Evolutionary conservation across 2,329 filamentous ascomycete genomes (phyloP).

Genomic region (Septoria linicola): DNA sequence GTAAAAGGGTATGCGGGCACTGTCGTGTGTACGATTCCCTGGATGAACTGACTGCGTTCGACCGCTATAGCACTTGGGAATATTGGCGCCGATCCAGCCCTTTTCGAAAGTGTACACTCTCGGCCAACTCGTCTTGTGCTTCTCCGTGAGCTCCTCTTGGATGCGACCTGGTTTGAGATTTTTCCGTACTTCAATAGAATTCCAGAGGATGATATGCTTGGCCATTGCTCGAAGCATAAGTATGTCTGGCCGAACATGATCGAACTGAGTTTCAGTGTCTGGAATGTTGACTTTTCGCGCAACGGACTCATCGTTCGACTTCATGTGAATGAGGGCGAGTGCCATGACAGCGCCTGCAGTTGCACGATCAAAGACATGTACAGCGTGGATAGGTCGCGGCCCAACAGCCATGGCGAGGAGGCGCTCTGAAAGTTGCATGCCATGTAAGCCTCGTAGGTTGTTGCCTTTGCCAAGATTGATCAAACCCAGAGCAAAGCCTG

Average conservation of each 20-base stretch:
- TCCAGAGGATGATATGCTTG: constrained; percentile 91
- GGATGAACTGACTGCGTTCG: constrained; percentile 23
- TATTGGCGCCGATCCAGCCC: constrained; percentile 69
- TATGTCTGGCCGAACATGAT: constrained; percentile 91
- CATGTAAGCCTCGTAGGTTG: constrained; percentile 82
- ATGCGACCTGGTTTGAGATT: neutral
- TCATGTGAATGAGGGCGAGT: constrained; percentile 92
- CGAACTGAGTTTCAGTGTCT: constrained; percentile 84
- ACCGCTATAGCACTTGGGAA: constrained; percentile 68
- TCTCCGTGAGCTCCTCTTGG: neutral
- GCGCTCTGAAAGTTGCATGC: constrained; percentile 90
- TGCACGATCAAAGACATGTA: constrained; percentile 89
- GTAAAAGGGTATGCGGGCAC: constrained; percentile 85
- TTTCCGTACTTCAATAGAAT: constrained; percentile 63
- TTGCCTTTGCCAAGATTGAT: constrained; percentile 93
- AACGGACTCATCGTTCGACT: constrained; percentile 82
- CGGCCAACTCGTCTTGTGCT: neutral
- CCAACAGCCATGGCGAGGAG: constrained; percentile 81
- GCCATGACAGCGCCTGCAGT: constrained; percentile 92
- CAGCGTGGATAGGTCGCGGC: constrained; percentile 85
- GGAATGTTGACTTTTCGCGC: constrained; percentile 92
- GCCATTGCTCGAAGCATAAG: constrained; percentile 86
- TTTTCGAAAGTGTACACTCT: constrained; percentile 13
- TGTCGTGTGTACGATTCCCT: constrained; percentile 55
- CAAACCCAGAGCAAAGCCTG: constrained; percentile 87